Conservation (phyloP, 305 asterid genomes). For the Plantago lanceolata region DNA sequence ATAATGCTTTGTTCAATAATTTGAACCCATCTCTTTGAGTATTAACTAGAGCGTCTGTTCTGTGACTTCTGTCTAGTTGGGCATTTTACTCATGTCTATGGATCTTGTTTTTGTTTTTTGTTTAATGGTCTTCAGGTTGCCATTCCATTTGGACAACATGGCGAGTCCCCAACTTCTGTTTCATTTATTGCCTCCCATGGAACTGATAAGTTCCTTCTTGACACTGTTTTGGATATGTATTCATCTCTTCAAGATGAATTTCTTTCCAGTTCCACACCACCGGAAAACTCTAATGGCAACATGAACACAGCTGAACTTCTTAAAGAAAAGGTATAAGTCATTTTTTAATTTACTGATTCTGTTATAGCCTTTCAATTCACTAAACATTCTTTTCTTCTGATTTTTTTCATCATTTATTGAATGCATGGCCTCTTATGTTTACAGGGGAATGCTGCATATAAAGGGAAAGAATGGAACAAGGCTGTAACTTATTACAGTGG, state of each 20-base stretch:
- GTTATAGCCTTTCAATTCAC: not conserved
- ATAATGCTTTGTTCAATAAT: constrained; percentile 19
- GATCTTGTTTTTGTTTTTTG: not conserved
- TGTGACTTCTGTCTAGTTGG: not conserved
- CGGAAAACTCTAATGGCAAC: constrained; percentile 48
- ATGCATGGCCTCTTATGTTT: constrained; percentile 2
- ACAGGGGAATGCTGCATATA: constrained; percentile 94
- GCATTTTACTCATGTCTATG: not conserved
- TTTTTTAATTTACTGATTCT: constrained; percentile 9
- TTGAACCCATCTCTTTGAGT: constrained; percentile 4
- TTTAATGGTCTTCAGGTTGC: constrained; percentile 49
- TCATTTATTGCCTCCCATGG: constrained; percentile 82
- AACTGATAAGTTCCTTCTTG: constrained; percentile 83
- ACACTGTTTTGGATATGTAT: constrained; percentile 74
- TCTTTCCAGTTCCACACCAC: constrained; percentile 43
- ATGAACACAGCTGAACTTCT: constrained; percentile 75
- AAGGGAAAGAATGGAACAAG: constrained; percentile 81
- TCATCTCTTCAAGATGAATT: constrained; percentile 71
- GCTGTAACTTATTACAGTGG: constrained; percentile 79
- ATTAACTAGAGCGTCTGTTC: not conserved
- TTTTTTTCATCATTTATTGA: not conserved
- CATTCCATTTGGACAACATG: constrained; percentile 71
- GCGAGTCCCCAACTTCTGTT: constrained; percentile 57
- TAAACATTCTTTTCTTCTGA: not conserved
- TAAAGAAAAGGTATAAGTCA: constrained; percentile 71